Evolutionary conservation across 805 yeast species (phyloP), one percentile per base, ranked within the genome.

Genomic region (Blastobotrys attinorum): DNA sequence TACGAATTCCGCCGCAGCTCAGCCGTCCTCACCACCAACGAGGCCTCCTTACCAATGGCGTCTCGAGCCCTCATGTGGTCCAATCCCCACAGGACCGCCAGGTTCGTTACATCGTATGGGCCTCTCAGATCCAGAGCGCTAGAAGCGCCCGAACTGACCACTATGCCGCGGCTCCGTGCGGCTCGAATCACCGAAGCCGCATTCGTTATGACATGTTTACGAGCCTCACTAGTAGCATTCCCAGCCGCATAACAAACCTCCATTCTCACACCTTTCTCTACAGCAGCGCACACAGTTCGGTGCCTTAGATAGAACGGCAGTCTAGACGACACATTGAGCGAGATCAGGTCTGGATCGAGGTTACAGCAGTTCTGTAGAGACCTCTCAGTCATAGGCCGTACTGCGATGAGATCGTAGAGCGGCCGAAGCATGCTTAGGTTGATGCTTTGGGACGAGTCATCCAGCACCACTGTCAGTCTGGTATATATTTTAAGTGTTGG

Each of bases 301-400:
- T 88, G 96, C 54, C 83, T 83, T 51, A 92, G 65, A 58, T 79
- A 85, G 49, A 77, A 80, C 0, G 95, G 90, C 39, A 87, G 63
- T 45, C 85, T 73, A 35, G 70, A 67, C 21, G 74, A 64, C 59
- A 82, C 73, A 42, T 83, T 79, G 43, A 92, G 72, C 1, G 96
- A 78, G 16, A 92, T 74, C 21, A 92, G 47, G 63, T 92, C 97
- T 35, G 89, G 70, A 47, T 88, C 96, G 37, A 88, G 66, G 46
- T 78, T 77, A 1, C 86, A 71, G 17, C 88, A 78, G 40, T 82
- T 65, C 39, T 83, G 79, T 13, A 92, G 66, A 3, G 88, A 84
- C 58, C 79, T 81, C 58, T 92, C 98, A 40, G 81, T 75, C 18
- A 69, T 54, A 0, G 98, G 98, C 51, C 79, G 75, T 1, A 90